Evolutionary conservation across 108 stramenopile genomes (phyloP).

Genomic region (Asterionellopsis glacialis): DNA sequence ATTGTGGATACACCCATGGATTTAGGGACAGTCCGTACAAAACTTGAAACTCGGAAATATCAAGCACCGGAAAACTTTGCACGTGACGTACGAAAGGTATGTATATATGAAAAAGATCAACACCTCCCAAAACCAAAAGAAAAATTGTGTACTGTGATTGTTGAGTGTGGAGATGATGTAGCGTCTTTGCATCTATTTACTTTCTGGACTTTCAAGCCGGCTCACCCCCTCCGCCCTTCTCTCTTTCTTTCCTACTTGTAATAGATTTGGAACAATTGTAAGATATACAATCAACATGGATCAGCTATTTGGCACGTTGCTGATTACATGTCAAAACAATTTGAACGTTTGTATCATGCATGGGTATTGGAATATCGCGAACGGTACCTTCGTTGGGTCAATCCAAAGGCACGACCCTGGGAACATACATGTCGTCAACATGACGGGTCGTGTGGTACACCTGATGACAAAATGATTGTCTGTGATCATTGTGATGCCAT

Average conservation of each 20-base stretch:
- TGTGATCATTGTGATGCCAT: conserved; percentile 92
- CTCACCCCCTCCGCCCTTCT: no score
- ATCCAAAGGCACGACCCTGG: conserved; percentile 85
- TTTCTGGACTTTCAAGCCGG: no score
- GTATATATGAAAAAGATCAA: no score
- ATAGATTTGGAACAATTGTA: conserved; percentile 88
- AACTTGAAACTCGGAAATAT: conserved; percentile 54
- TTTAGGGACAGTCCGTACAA: conserved; percentile 73
- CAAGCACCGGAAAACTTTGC: conserved; percentile 79
- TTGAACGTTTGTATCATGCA: conserved; percentile 86
- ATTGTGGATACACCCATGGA: conserved; percentile 87
- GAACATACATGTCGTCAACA: conserved; percentile 69
- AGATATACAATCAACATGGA: conserved; percentile 86
- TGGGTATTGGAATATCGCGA: conserved; percentile 87
- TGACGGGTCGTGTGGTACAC: conserved; percentile 66
- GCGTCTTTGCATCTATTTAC: no score
- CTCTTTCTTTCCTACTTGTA: not conserved
- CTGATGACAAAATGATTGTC: conserved; percentile 62
- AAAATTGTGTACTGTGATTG: no score
- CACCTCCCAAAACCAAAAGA: no score
- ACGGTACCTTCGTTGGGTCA: conserved; percentile 78
- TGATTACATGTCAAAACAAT: conserved; percentile 90
- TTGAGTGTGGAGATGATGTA: no score
- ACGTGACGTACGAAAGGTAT: conserved; percentile 81
- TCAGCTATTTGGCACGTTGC: conserved; percentile 91